Evolutionary conservation across 352 stramenopile species (phyloP).

Genomic region (Phytophthora cryptogea): DNA sequence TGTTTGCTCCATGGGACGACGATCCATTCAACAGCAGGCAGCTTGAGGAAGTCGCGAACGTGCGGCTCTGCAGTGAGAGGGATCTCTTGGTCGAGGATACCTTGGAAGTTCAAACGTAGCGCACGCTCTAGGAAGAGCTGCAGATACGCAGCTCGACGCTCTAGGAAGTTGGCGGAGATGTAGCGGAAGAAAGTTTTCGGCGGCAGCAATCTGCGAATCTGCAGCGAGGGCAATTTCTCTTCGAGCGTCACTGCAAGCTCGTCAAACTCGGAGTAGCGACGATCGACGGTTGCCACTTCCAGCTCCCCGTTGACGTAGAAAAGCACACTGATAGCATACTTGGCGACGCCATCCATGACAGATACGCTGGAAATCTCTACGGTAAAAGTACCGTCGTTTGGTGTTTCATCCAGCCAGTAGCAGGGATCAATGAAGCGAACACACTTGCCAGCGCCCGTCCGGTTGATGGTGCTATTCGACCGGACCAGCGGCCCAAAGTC

Average conservation of each 20-base stretch:
- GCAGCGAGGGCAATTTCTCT: constrained; percentile 55
- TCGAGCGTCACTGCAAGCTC: constrained; percentile 56
- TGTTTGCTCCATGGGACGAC: constrained; percentile 53
- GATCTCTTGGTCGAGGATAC: constrained; percentile 71
- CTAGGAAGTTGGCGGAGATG: constrained; percentile 56
- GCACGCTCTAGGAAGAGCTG: constrained; percentile 70
- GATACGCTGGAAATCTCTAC: constrained; percentile 69
- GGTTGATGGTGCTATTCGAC: constrained; percentile 19
- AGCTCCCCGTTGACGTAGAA: constrained; percentile 46
- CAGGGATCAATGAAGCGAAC: constrained; percentile 62
- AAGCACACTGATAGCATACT: constrained; percentile 71
- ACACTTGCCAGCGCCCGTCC: constrained; percentile 40
- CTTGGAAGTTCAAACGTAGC: constrained; percentile 59
- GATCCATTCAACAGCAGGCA: constrained; percentile 74
- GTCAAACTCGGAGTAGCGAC: constrained; percentile 76
- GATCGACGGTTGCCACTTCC: constrained; percentile 54
- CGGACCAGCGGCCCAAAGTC: constrained; percentile 22
- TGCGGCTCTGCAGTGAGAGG: constrained; percentile 68
- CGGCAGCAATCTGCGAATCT: constrained; percentile 56
- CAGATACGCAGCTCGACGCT: constrained; percentile 58
- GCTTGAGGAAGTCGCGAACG: constrained; percentile 65
- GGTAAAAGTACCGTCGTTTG: constrained; percentile 63
- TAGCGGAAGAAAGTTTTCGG: constrained; percentile 78
- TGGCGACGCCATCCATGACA: constrained; percentile 48
- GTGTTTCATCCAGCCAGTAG: constrained; percentile 52